These are phyloP conservation scores for Xenosphaeropsis pyriputrescens DNA, from an alignment of 2,329 filamentous ascomycete genomes.

Conservation along the genomic window DNA sequence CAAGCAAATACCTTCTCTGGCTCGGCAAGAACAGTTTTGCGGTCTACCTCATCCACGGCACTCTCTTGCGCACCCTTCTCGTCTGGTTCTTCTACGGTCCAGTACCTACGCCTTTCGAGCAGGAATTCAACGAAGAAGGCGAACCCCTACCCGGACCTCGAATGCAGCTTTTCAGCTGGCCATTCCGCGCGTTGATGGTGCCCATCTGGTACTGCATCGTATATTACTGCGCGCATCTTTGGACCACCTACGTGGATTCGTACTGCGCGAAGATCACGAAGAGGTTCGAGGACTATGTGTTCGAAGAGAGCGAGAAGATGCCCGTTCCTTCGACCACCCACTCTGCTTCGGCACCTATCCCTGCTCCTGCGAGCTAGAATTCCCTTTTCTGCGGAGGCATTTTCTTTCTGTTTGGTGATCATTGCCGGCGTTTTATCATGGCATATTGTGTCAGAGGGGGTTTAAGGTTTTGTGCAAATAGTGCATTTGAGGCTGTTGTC, in stretches of 20 bases:
- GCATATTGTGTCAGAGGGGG: too few relatives aligned
- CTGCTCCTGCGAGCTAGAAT: too few relatives aligned
- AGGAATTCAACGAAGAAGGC: slow-evolving; percentile 15
- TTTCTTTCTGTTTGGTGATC: too few relatives aligned
- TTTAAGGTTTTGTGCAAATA: too few relatives aligned
- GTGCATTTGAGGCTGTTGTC: too few relatives aligned
- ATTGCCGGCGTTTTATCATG: too few relatives aligned
- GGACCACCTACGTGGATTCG: slow-evolving; percentile 38
- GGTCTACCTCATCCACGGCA: slow-evolving; percentile 45
- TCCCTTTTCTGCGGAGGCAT: too few relatives aligned
- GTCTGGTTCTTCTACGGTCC: slow-evolving; percentile 40
- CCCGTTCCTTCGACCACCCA: neutral
- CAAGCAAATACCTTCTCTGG: slow-evolving; percentile 36
- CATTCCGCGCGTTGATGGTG: slow-evolving; percentile 22
- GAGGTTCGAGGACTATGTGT: slow-evolving; percentile 14
- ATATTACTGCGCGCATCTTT: slow-evolving; percentile 30
- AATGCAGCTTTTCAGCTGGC: slow-evolving; percentile 7
- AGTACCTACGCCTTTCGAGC: slow-evolving; percentile 13
- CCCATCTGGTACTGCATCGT: slow-evolving; percentile 30
- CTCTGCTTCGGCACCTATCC: too few relatives aligned
- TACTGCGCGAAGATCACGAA: slow-evolving; percentile 29
- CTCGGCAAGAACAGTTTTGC: slow-evolving; percentile 44
- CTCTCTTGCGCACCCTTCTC: slow-evolving; percentile 38
- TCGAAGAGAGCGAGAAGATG: neutral
- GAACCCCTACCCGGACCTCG: slow-evolving; percentile 16